A percentile compares a stretch with the other conserved stretches of the same genome.
Conservation (phyloP, 257 asterid genomes). For the Ballota nigra region DNA sequence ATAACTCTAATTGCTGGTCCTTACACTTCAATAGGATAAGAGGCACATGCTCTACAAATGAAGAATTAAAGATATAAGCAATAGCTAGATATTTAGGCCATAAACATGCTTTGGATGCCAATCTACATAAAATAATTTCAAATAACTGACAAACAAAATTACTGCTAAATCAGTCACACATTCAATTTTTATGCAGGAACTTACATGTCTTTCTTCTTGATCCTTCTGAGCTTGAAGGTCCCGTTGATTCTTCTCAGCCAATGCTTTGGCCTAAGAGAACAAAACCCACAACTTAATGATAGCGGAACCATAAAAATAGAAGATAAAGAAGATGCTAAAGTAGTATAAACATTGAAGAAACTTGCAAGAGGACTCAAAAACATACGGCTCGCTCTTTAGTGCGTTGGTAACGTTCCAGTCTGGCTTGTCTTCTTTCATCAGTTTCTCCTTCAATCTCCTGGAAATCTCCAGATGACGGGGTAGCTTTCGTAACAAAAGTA, state of each 20-base stretch:
- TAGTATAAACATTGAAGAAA: slow-evolving; percentile 12
- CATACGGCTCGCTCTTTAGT: slow-evolving; percentile 97
- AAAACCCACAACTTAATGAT: slow-evolving; percentile 14
- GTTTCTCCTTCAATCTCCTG: slow-evolving; percentile 93
- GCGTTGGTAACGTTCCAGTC: slow-evolving; percentile 90
- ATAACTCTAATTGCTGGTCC: slow-evolving; percentile 8
- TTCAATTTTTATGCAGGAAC: slow-evolving; percentile 26
- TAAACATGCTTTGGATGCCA: not conserved
- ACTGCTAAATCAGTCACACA: slow-evolving; percentile 1
- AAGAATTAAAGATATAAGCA: slow-evolving; percentile 4
- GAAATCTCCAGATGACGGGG: slow-evolving; percentile 74
- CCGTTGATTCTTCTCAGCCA: slow-evolving; percentile 95
- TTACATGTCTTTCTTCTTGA: slow-evolving; percentile 97
- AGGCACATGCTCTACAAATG: slow-evolving; percentile 2
- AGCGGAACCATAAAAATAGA: slow-evolving; percentile 15
- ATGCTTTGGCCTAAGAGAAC: slow-evolving; percentile 80
- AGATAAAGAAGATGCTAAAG: slow-evolving; percentile 10
- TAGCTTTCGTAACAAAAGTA: slow-evolving; percentile 43
- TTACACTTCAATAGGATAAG: slow-evolving; percentile 4
- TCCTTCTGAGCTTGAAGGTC: slow-evolving; percentile 92
- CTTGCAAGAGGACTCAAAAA: slow-evolving; percentile 12
- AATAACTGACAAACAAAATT: not conserved
- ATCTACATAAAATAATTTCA: not conserved
- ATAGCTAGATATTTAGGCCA: slow-evolving; percentile 5
- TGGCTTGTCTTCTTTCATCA: slow-evolving; percentile 94